A percentile compares a stretch with the other conserved stretches of the same genome.
These are phyloP conservation scores for Dothistroma pini DNA, from an alignment of 2,329 filamentous ascomycete genomes.

Conservation along the genomic window DNA sequence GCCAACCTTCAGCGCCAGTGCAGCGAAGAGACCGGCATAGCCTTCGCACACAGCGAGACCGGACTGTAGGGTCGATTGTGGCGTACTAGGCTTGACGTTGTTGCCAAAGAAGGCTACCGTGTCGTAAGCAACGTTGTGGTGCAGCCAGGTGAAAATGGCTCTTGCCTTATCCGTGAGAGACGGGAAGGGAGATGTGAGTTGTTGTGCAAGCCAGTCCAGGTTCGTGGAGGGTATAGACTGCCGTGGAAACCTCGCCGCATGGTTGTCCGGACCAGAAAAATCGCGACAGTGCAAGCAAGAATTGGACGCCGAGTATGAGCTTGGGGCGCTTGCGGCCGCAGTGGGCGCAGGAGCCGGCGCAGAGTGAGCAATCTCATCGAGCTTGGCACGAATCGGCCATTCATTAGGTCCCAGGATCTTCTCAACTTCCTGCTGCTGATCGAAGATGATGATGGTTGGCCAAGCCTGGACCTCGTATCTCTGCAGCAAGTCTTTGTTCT, in stretches of 20 bases:
- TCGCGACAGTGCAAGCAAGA: conserved; percentile 81
- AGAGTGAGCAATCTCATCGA: conserved; percentile 16
- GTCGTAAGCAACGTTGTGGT: conserved; percentile 90
- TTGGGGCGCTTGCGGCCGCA: conserved; percentile 6
- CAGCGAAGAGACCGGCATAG: conserved; percentile 78
- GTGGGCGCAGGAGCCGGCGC: conserved; percentile 34
- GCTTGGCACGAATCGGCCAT: conserved; percentile 9
- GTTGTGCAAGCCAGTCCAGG: conserved; percentile 69
- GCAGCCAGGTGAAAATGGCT: conserved; percentile 90
- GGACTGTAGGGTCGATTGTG: conserved; percentile 67
- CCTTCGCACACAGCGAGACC: conserved; percentile 89
- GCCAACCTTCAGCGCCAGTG: conserved; percentile 73
- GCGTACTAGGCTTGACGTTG: conserved; percentile 62
- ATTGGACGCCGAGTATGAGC: conserved; percentile 13
- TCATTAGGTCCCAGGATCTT: conserved; percentile 17
- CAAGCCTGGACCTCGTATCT: conserved; percentile 19
- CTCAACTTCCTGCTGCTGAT: conserved; percentile 15
- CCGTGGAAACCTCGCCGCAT: conserved; percentile 73
- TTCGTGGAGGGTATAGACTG: conserved; percentile 64
- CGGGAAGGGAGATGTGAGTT: conserved; percentile 73
- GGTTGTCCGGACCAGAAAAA: conserved; percentile 74
- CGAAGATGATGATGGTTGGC: conserved; percentile 21
- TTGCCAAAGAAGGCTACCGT: conserved; percentile 71
- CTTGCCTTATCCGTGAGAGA: conserved; percentile 93
- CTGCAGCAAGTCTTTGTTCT: conserved; percentile 20